Conservation (phyloP, 2,329 filamentous ascomycete genomes). For the Aspergillus pseudonomiae region DNA sequence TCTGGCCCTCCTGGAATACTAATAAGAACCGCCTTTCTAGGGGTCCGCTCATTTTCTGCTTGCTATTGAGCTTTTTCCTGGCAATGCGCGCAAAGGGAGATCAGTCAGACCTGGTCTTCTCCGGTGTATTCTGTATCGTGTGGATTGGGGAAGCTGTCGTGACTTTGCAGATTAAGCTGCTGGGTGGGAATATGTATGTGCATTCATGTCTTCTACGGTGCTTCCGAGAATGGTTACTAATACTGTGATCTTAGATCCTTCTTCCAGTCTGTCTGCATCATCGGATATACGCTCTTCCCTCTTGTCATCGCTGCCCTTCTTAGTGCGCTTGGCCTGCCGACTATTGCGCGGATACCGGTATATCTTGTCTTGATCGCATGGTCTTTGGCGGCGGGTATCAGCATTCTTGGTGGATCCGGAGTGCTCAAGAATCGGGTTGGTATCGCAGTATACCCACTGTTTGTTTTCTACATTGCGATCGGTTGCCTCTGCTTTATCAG, state of each 20-base stretch:
- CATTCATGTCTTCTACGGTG: slow-evolving; percentile 1
- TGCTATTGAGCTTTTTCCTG: slow-evolving; percentile 83
- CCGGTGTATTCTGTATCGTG: slow-evolving; percentile 92
- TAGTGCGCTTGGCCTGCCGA: slow-evolving; percentile 77
- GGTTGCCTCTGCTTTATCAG: slow-evolving; percentile 98
- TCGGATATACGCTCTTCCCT: slow-evolving; percentile 97
- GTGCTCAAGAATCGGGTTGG: slow-evolving; percentile 93
- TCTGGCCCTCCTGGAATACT: slow-evolving; percentile 10
- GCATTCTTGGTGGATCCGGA: slow-evolving; percentile 91
- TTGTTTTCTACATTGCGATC: slow-evolving; percentile 91
- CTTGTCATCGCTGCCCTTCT: slow-evolving; percentile 90
- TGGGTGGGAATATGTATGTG: slow-evolving; percentile 94
- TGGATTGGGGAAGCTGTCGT: slow-evolving; percentile 97
- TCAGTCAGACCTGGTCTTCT: slow-evolving; percentile 89
- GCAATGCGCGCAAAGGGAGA: slow-evolving; percentile 77
- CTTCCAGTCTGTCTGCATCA: slow-evolving; percentile 95
- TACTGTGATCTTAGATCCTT: slow-evolving; percentile 71
- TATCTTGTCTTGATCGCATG: slow-evolving; percentile 87
- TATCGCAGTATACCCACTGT: slow-evolving; percentile 90
- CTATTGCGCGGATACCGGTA: slow-evolving; percentile 83
- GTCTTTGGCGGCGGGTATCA: slow-evolving; percentile 93
- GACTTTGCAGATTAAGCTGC: slow-evolving; percentile 94
- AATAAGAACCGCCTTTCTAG: slow-evolving; percentile 40
- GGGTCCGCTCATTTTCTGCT: slow-evolving; percentile 93
- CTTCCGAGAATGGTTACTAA: slow-evolving; percentile 22